A percentile compares a stretch with the other conserved stretches of the same genome.
Conservation (phyloP, 306 rosid genomes). For the Pueraria montana region DNA sequence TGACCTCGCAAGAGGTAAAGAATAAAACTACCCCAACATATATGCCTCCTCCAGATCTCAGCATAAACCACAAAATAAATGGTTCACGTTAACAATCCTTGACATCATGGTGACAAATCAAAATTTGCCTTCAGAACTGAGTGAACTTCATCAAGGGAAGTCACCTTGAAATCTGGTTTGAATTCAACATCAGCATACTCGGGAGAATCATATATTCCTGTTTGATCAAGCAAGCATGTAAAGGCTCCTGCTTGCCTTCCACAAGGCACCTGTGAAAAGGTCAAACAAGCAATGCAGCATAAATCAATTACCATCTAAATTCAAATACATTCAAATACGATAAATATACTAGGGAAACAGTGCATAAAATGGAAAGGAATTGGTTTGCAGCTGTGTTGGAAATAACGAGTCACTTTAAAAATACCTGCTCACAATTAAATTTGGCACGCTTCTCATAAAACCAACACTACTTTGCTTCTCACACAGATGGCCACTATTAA, state of each 20-base stretch:
- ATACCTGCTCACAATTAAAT: conserved; percentile 1
- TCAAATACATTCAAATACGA: conserved; percentile 5
- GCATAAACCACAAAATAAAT: conserved; percentile 35
- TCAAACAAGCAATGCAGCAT: conserved; percentile 20
- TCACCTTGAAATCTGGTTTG: conserved; percentile 88
- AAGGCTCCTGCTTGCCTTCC: conserved; percentile 90
- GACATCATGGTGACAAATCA: conserved; percentile 71
- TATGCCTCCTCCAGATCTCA: conserved; percentile 18
- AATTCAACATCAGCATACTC: conserved; percentile 55
- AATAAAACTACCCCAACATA: conserved; percentile 36
- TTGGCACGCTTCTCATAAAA: background rate
- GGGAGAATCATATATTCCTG: conserved; percentile 75
- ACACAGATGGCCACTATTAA: background rate
- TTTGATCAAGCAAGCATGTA: conserved; percentile 91
- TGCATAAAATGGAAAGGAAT: conserved; percentile 33
- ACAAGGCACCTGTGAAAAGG: conserved; percentile 72
- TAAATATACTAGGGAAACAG: conserved; percentile 6
- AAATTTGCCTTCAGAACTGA: conserved; percentile 72
- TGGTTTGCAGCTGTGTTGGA: conserved; percentile 29
- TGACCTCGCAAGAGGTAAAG: conserved; percentile 28
- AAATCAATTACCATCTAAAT: conserved; percentile 31
- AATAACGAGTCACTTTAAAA: conserved; percentile 7
- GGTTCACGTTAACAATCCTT: conserved; percentile 2
- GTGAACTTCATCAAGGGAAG: conserved; percentile 75
- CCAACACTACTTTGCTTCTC: background rate